phyloP scores from a whole-genome alignment of 371 early-diverging fungal species.

The Cladochytrium tenue region DNA sequence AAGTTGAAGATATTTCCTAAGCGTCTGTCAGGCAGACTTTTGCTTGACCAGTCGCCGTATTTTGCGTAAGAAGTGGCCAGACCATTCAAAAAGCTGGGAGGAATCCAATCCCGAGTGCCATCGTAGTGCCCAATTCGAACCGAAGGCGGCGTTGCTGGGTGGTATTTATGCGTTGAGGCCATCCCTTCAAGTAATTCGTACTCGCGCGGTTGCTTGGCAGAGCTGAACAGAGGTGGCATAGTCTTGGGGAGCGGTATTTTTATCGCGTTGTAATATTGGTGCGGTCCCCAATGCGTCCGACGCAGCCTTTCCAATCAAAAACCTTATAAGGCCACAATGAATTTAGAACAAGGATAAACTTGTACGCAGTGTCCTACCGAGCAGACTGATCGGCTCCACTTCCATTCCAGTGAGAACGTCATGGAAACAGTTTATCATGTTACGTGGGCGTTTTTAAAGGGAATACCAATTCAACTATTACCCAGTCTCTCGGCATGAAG shows the following conservation, averaged over 20 bases:
- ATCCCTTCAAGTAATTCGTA: conserved; percentile 7
- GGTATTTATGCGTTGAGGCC: not conserved
- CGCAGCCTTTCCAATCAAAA: not conserved
- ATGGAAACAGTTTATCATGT: not conserved
- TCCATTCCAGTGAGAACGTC: conserved; percentile 5
- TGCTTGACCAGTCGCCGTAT: conserved; percentile 7
- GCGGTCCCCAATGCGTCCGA: not conserved
- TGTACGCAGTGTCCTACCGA: too few relatives aligned
- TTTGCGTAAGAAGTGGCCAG: conserved; percentile 6
- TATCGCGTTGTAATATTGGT: conserved; percentile 17
- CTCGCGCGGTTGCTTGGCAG: too few relatives aligned
- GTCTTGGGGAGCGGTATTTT: conserved; percentile 18
- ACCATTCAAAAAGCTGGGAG: conserved; percentile 12
- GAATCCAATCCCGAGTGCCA: conserved; percentile 11
- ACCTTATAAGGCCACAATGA: not conserved
- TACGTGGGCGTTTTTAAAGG: too few relatives aligned
- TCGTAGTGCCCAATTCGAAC: conserved; percentile 18
- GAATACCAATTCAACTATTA: too few relatives aligned
- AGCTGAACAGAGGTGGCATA: conserved; percentile 11
- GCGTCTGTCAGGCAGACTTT: too few relatives aligned
- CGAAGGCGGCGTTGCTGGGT: not conserved
- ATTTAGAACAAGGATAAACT: too few relatives aligned
- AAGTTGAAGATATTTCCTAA: too few relatives aligned
- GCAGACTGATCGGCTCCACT: not conserved
- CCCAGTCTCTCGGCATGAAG: conserved; percentile 4